Evolutionary conservation across 768 basidiomycete species (phyloP).

Genomic region (Termitomyces sp.): DNA sequence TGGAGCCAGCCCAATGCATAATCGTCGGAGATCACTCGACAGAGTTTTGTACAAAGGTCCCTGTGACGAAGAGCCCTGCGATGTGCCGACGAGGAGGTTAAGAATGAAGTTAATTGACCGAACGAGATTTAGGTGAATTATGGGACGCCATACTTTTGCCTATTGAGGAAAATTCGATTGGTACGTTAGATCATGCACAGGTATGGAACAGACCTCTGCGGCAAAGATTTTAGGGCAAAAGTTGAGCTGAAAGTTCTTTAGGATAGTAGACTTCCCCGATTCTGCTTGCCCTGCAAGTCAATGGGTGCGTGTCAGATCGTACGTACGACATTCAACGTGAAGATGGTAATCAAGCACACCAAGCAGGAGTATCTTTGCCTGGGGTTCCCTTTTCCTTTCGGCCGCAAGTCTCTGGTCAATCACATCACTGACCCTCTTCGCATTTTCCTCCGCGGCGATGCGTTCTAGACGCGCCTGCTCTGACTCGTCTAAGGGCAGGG

Average conservation of each 20-base stretch:
- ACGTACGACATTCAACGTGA: background rate
- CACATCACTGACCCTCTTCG: conserved; percentile 44
- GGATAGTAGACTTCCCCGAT: conserved; percentile 61
- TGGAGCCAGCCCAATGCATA: conserved; percentile 48
- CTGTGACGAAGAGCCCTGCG: conserved; percentile 15
- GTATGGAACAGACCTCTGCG: conserved; percentile 34
- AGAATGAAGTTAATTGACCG: conserved; percentile 41
- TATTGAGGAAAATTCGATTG: conserved; percentile 9
- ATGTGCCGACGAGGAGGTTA: conserved; percentile 20
- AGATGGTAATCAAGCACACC: conserved; percentile 30
- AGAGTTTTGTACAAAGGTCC: conserved; percentile 18
- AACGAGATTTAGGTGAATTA: conserved; percentile 66
- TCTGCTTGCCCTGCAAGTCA: conserved; percentile 51
- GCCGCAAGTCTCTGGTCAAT: conserved; percentile 48
- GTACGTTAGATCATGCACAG: background rate
- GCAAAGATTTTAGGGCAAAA: conserved; percentile 56
- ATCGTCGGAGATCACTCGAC: conserved; percentile 33
- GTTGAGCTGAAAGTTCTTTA: conserved; percentile 62
- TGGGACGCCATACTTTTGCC: conserved; percentile 55
- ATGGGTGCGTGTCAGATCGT: background rate
- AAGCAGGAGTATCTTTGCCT: conserved; percentile 50
- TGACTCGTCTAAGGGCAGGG: conserved; percentile 30
- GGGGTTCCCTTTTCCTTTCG: conserved; percentile 36
- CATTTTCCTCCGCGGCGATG: conserved; percentile 39
- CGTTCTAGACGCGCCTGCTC: conserved; percentile 35